Evolutionary conservation across 768 basidiomycete species (phyloP), one percentile per base, ranked within the genome.

Genomic region (Inosperma sp.): DNA sequence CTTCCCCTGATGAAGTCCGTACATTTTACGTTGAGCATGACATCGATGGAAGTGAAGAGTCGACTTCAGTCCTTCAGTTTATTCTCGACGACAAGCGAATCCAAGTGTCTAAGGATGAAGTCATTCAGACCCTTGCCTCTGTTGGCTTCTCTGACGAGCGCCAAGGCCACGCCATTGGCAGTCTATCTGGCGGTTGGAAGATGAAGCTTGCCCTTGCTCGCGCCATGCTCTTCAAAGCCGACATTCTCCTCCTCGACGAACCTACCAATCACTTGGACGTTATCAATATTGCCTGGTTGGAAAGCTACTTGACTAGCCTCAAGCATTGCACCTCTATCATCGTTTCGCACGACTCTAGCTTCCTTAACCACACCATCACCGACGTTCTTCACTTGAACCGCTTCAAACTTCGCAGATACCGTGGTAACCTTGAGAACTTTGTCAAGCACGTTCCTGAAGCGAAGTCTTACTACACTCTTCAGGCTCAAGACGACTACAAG

Each of bases 1-100:
- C 94, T 10, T 94, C 93, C 16, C 91, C 93, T 49, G 90, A 94
- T 47, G 87, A 93, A 66, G 94, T 97, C 67, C 92, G 94, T 68
- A 97, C 94, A 55, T 97, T 95, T 84, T 97, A 96, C 73, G 94
- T 97, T 67, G 94, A 95, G 79, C 94, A 97, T 79, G 94, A 97
- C 68, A 96, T 97, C 58, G 94, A 97, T 63, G 94, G 94, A 42
- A 87, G 83, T 65, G 94, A 96, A 70, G 94, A 82, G 54, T 88
- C 90, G 13, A 96, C 87, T 48, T 85, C 92, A 36, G 88, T 96
- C 53, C 79, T 93, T 51, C 73, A 89, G 68, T 96, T 93, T 76
- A 93, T 96, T 58, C 64, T 91, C 56, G 65, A 72, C 52, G 94
- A 96, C 73, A 83, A 82, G 66, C 93, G 94, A 63, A 78, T 96